Evolutionary conservation across 1,284 basidiomycete species (phyloP).

Genomic region (Melampsora allii-populina): DNA sequence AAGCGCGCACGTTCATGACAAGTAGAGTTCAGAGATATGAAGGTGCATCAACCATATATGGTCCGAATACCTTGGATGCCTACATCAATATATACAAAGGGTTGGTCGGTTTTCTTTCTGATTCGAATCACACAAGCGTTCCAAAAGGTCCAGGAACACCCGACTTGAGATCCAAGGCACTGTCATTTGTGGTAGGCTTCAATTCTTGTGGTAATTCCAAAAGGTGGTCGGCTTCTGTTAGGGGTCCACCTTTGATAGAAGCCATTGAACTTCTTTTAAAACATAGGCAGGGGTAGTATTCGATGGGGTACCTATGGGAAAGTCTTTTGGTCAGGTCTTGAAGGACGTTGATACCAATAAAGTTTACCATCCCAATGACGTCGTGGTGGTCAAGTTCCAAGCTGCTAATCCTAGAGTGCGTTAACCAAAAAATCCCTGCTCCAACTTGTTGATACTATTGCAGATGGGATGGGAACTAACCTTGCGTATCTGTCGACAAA

Average conservation of each 20-base stretch:
- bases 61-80: conserved; percentile 72
- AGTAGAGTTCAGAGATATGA: conserved; percentile 74
- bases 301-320: conserved; percentile 61
- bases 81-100: conserved; percentile 72
- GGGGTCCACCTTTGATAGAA: too few relatives aligned
- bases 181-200: conserved; percentile 63
- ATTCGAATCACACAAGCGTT: conserved; percentile 57
- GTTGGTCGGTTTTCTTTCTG: conserved; percentile 63
- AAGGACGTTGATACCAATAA: conserved; percentile 60
- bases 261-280: conserved; percentile 6
- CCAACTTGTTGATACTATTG: neutral
- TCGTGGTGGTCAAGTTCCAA: conserved; percentile 65
- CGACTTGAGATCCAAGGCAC: conserved; percentile 65
- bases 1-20: conserved; percentile 64
- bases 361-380: conserved; percentile 61
- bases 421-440: neutral
- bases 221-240: too few relatives aligned
- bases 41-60: conserved; percentile 75
- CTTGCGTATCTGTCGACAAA: neutral
- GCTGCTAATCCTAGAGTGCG: conserved; percentile 73
- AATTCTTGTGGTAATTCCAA: neutral
- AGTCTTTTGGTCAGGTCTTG: conserved; percentile 65
- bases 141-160: conserved; percentile 66
- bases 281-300: conserved; percentile 62
- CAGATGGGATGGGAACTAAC: conserved; percentile 1